Evolutionary conservation across 2,329 filamentous ascomycete species (phyloP).

Genomic region (Fusarium piperis): DNA sequence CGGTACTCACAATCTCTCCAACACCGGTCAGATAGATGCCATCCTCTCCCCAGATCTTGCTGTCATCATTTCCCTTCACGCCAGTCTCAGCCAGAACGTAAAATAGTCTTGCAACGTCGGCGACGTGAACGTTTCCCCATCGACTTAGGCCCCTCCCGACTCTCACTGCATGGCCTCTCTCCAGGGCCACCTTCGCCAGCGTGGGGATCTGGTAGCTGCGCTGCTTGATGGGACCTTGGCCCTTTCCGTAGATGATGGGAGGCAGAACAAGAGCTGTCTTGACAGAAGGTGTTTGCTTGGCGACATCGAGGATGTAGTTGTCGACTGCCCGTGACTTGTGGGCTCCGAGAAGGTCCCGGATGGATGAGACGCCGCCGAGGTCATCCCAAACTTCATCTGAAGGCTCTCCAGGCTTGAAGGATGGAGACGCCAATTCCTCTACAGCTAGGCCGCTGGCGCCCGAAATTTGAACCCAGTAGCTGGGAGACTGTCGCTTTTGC

Average conservation of each 20-base stretch:
- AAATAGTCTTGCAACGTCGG: slow-evolving; percentile 46
- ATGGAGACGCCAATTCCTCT: slow-evolving; percentile 45
- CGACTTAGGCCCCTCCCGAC: slow-evolving; percentile 47
- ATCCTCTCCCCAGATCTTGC: slow-evolving; percentile 49
- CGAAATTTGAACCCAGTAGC: slow-evolving; percentile 49
- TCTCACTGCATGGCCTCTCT: slow-evolving; percentile 45
- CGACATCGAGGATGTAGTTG: slow-evolving; percentile 48
- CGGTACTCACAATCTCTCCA: slow-evolving; percentile 41
- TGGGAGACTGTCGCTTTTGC: slow-evolving; percentile 15
- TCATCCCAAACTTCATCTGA: slow-evolving; percentile 49
- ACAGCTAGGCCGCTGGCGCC: slow-evolving; percentile 49
- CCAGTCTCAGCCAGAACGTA: slow-evolving; percentile 45
- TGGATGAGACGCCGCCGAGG: slow-evolving; percentile 38
- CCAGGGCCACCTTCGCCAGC: slow-evolving; percentile 46
- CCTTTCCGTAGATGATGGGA: slow-evolving; percentile 53
- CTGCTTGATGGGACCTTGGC: slow-evolving; percentile 50
- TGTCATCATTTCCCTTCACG: slow-evolving; percentile 25
- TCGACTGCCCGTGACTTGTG: slow-evolving; percentile 47
- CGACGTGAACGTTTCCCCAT: slow-evolving; percentile 51
- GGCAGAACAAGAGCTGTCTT: slow-evolving; percentile 50
- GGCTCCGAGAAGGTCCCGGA: slow-evolving; percentile 40
- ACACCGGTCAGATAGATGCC: slow-evolving; percentile 50
- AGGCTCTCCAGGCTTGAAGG: slow-evolving; percentile 44
- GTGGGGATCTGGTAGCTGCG: slow-evolving; percentile 54
- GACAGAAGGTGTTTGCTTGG: slow-evolving; percentile 36